Percentiles rank a stretch among this genome's conserved stretches.
phyloP scores from a whole-genome alignment of 2,329 filamentous ascomycete species.

The Dactylellina cionopaga region DNA sequence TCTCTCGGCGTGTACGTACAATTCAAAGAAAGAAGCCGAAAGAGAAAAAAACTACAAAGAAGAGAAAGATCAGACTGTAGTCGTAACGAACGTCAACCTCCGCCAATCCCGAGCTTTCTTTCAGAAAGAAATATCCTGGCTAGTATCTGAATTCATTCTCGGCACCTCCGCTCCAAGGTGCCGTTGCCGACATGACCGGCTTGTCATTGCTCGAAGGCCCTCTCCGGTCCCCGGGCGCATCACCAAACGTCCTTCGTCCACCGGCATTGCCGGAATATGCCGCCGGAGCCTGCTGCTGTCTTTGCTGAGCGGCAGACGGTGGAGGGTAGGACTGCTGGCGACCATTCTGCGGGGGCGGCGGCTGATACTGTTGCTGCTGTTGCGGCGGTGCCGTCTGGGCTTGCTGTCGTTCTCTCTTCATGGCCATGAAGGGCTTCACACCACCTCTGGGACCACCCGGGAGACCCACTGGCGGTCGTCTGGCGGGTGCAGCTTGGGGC shows the following conservation, averaged over 20 bases:
- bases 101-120: no score
- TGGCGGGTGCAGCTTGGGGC: constrained; percentile 5
- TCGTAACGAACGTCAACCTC: no score
- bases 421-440: constrained; percentile 39
- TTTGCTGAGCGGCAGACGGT: not conserved
- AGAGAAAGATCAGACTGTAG: no score
- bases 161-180: constrained; percentile 32
- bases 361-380: constrained; percentile 24
- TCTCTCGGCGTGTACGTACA: no score
- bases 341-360: constrained; percentile 22
- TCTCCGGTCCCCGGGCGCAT: constrained; percentile 20
- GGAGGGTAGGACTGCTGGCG: constrained; percentile 12
- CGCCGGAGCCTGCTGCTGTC: not conserved
- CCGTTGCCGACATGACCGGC: constrained; percentile 42
- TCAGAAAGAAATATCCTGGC: no score
- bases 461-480: constrained; percentile 19
- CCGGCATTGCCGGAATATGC: constrained; percentile 5
- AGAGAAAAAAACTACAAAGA: no score
- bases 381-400: constrained; percentile 26
- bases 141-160: constrained; percentile 38
- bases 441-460: constrained; percentile 34
- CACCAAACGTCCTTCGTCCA: constrained; percentile 37
- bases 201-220: constrained; percentile 12
- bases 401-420: constrained; percentile 48
- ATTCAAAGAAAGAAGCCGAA: no score